Evolutionary conservation across 169 alveolate genomes (phyloP), one percentile per base, ranked within the genome.

Genomic region (Pseudocohnilembus persalinus): DNA sequence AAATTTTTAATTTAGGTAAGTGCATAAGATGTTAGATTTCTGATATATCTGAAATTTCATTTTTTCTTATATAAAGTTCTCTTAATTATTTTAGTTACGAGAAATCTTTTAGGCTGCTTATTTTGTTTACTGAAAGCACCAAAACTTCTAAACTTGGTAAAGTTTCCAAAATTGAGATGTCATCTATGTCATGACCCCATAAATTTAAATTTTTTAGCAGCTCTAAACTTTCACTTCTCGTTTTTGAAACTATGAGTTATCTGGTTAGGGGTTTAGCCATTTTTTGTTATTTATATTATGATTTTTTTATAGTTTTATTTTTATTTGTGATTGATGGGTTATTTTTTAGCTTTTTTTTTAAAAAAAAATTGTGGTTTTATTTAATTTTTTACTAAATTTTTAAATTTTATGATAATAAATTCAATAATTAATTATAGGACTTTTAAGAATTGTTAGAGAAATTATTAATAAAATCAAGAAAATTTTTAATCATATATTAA

Each of bases 161-260:
- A 30, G 91, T 92, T 73, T 91, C 84, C 31, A 96, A 72, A 4
- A 96, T 89, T 1, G 95, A 91, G 29, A 94, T 88, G 76, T 96
- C 98, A 65, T 95, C 96, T 25, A 96, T 63, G 29, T 94, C 96
- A 74, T 90, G 92, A 29, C 97, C 96, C 96, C 98, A 94, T 31
- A 96, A 85, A 82, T 96, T 94, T 27, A 95, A 76, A 74, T 93
- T 94, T 79, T 93, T 89, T 15, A 95, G 90, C 28, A 82, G 78
- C 28, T 82, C 89, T 68, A 91, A 65, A 34, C 91, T 88, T 77
- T 91, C 95, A 82, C 94, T 87, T 79, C 92, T 92, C 31, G 94
- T 90, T 84, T 89, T 91, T 75, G 76, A 34, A 64, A 83, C 81
- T 35, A 95, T 87, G 16, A 93, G 76, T 32, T 93, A 94, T n/a